phyloP scores from a whole-genome alignment of 345 rosid species.

The Dovyalis caffra region DNA sequence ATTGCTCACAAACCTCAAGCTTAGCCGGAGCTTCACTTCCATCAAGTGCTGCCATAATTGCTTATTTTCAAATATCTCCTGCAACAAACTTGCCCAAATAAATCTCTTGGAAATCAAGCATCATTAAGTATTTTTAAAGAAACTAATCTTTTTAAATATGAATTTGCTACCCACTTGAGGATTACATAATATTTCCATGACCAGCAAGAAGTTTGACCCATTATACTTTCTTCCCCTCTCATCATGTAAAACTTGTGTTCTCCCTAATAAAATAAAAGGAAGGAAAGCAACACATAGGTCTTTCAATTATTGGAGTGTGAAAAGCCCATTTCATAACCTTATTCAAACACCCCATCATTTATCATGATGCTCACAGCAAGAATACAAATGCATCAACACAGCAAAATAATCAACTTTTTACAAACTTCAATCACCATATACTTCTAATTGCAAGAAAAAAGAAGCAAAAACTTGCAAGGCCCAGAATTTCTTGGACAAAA shows the following conservation, averaged over 20 bases:
- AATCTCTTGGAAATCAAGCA: not conserved
- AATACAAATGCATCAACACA: too few species aligned
- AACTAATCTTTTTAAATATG: too few species aligned
- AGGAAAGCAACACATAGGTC: not conserved
- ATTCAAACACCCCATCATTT: not conserved
- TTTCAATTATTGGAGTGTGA: not conserved
- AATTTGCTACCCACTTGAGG: not conserved
- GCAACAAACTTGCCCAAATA: not conserved
- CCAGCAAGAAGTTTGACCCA: not conserved
- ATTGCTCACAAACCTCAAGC: slow-evolving; percentile 33
- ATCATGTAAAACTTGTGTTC: not conserved
- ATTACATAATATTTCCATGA: not conserved
- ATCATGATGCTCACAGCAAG: not conserved
- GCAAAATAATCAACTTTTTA: too few species aligned
- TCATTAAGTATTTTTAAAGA: not conserved
- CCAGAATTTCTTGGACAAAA: too few species aligned
- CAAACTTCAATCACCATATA: too few species aligned
- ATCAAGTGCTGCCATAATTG: slow-evolving; percentile 24
- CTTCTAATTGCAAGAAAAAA: too few species aligned
- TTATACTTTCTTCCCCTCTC: not conserved
- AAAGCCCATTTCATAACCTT: not conserved
- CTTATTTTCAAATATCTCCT: slow-evolving; percentile 11
- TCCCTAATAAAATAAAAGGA: not conserved
- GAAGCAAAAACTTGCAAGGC: too few species aligned
- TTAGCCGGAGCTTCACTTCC: slow-evolving; percentile 16